A percentile compares a stretch with the other conserved stretches of the same genome.
Evolutionary conservation across 768 basidiomycete genomes (phyloP).

Genomic region (Pleurotus cornucopiae): DNA sequence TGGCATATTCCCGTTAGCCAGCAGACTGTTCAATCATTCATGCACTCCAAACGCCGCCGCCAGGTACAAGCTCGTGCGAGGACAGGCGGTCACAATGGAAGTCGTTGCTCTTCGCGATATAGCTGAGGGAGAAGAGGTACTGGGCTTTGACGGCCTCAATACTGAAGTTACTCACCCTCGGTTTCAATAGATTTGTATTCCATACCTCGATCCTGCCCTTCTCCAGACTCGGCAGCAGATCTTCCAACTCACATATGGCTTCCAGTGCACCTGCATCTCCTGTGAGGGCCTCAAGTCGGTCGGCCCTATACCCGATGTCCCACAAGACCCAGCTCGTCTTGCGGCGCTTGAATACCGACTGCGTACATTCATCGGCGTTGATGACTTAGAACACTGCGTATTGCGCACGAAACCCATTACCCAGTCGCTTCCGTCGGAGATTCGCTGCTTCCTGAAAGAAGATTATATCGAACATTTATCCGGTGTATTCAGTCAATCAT

Average conservation of each 20-base stretch:
- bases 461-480: constrained; percentile 54
- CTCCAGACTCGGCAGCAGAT: constrained; percentile 55
- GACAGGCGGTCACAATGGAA: constrained; percentile 49
- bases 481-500: constrained; percentile 61
- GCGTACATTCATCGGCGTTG: constrained; percentile 26
- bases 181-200: constrained; percentile 54
- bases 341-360: constrained; percentile 27
- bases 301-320: constrained; percentile 33
- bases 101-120: constrained; percentile 62
- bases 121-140: constrained; percentile 59
- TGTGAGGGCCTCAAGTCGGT: constrained; percentile 42
- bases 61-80: constrained; percentile 45
- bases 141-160: constrained; percentile 7
- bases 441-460: constrained; percentile 49
- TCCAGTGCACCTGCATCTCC: constrained; percentile 57
- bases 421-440: constrained; percentile 32
- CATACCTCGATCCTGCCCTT: constrained; percentile 78
- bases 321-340: constrained; percentile 27
- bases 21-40: constrained; percentile 81
- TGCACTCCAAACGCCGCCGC: constrained; percentile 71
- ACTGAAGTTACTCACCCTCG: background rate
- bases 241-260: constrained; percentile 62
- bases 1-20: constrained; percentile 74
- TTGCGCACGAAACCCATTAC: background rate
- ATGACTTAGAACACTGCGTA: constrained; percentile 22